Percentiles rank a stretch among this genome's conserved stretches.
These are phyloP conservation scores for Tuber magnatum DNA, from an alignment of 495 filamentous ascomycete genomes.

Conservation along the genomic window DNA sequence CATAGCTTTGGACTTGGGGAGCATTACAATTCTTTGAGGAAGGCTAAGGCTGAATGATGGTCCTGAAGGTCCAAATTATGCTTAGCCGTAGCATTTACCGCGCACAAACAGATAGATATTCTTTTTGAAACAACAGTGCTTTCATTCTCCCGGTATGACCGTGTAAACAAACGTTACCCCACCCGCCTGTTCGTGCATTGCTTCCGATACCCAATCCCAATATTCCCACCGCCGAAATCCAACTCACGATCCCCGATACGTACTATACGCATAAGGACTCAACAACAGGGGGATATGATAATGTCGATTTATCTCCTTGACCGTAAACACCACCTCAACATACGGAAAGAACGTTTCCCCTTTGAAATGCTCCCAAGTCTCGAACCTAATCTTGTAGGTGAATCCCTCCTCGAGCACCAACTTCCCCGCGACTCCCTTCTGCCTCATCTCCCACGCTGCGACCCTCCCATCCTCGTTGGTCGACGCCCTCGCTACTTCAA, in stretches of 20 bases:
- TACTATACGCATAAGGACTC: conserved; percentile 85
- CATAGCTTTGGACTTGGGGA: conserved; percentile 89
- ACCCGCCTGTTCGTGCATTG: background rate
- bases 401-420: conserved; percentile 28
- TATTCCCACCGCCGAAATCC: conserved; percentile 2
- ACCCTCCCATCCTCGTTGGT: conserved; percentile 88
- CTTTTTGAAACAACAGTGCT: background rate
- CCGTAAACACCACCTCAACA: conserved; percentile 79
- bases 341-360: conserved; percentile 85
- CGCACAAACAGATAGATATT: background rate
- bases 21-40: conserved; percentile 87
- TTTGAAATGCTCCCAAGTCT: conserved; percentile 39
- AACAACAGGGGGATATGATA: conserved; percentile 90
- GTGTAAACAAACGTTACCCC: background rate
- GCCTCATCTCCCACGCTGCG: conserved; percentile 54
- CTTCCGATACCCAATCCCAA: background rate
- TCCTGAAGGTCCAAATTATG: background rate
- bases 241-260: conserved; percentile 68
- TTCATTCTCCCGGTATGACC: background rate
- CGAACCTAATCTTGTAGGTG: conserved; percentile 38
- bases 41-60: conserved; percentile 27
- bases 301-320: conserved; percentile 60
- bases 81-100: background rate
- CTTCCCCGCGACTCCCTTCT: conserved; percentile 28
- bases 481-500: conserved; percentile 52